phyloP scores from a whole-genome alignment of 1,284 basidiomycete genomes.

The Chalciporus piperatoides region DNA sequence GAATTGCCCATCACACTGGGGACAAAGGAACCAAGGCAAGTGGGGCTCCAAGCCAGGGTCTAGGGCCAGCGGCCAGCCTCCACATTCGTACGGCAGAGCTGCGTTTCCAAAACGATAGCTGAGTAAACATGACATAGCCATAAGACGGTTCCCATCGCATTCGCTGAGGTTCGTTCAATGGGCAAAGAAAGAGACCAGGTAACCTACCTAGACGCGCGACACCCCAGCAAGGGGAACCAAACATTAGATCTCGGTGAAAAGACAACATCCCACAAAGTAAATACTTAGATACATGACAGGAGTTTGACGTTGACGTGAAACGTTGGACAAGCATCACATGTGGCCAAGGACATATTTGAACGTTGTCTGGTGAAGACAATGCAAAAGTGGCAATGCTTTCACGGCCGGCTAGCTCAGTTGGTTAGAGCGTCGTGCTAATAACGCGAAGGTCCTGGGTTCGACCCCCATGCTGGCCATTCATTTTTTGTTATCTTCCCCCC shows the following conservation, averaged over 20 bases:
- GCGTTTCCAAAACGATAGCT: background rate
- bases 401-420: slow-evolving; percentile 18
- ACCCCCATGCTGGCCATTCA: slow-evolving; percentile 26
- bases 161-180: no score
- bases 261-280: no score
- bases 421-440: slow-evolving; percentile 20
- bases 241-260: no score
- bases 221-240: no score
- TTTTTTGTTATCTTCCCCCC: background rate
- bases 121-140: background rate
- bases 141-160: no score
- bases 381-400: background rate
- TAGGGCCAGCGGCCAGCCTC: background rate
- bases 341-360: no score
- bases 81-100: background rate
- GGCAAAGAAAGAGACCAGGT: no score
- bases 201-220: no score
- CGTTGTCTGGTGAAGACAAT: no score
- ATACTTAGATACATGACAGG: no score
- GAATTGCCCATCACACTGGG: background rate
- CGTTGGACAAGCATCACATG: no score
- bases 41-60: background rate
- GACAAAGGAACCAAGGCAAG: background rate
- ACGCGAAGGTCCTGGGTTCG: slow-evolving; percentile 28
- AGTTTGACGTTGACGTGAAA: no score